Evolutionary conservation across 208 protist genomes (phyloP), one percentile per base, ranked within the genome.

Genomic region (Wallacemonas sp.): DNA sequence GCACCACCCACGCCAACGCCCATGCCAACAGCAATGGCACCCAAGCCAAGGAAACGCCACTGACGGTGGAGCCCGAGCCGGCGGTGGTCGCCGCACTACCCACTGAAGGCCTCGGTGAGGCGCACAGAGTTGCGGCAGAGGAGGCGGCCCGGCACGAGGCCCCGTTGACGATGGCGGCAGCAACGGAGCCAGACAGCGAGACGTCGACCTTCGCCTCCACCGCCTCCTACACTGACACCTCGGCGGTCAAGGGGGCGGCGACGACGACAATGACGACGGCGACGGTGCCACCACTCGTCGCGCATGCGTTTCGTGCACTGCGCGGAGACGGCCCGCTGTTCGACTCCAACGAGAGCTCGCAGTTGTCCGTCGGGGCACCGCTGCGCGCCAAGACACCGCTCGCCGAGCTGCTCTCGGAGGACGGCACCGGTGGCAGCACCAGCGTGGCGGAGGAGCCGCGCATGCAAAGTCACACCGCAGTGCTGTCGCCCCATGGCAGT

Each of bases 401-500:
- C 49, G n/a, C 25, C 11, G 49, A 33, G 25, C 0, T 26, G 5
- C n/a, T 57, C 26, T 10, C 18, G 0, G 16, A 49, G 44, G 36
- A 41, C 16, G 20, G 18, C 20, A 16, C 20, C 11, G 44, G 7
- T 12, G 32, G 18, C 29, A 33, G 26, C 32, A 11, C 26, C 4
- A 59, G 52, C 32, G 52, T 12, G 3, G 32, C 7, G 3, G 52
- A 59, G 4, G 52, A 59, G 25, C 11, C 16, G 8, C 52, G 31
- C 52, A 59, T 59, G 52, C 7, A 41, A 29, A 59, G 52, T n/a
- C 52, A 41, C 52, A 59, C 52, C 26, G n/a, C 22, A 23, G 52
- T 59, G 14, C 48, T 20, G 20, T 55, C 48, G 3, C 4, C 4
- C 4, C 4, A 5, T 18, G 31, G 50, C 3, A 57, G 50, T 23